Conservation (phyloP, 495 filamentous ascomycete genomes). For the Podospora pseudoanserina region DNA sequence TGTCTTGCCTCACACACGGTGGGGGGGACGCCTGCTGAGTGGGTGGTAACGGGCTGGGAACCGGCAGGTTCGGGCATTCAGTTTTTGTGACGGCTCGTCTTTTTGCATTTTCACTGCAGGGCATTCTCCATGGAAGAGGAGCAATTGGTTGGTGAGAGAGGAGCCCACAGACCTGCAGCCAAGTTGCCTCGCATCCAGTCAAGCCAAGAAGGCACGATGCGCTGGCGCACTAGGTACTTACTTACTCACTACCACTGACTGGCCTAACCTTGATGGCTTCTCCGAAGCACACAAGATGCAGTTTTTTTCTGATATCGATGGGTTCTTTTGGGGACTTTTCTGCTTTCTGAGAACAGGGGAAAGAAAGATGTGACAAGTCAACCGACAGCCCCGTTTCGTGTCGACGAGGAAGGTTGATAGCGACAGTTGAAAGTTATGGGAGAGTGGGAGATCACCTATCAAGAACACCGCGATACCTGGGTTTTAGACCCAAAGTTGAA, state of each 20-base stretch:
- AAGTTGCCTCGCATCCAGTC: conserved; percentile 30
- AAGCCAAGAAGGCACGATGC: not conserved
- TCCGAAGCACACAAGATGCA: not conserved
- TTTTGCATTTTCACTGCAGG: conserved; percentile 20
- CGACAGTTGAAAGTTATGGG: not conserved
- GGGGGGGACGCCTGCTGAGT: conserved; percentile 2
- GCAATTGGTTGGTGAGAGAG: conserved; percentile 19
- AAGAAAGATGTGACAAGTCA: not conserved
- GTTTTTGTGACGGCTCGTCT: conserved; percentile 11
- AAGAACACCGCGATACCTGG: no score
- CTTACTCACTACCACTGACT: not conserved
- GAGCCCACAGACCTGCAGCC: conserved; percentile 29
- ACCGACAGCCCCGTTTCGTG: not conserved
- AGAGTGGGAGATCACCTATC: no score
- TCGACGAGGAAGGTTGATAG: not conserved
- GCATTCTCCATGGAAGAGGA: conserved; percentile 17
- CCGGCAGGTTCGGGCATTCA: not conserved
- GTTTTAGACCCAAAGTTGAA: not conserved
- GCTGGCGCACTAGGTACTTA: not conserved
- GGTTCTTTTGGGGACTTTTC: not conserved
- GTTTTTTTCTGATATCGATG: not conserved
- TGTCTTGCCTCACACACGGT: conserved; percentile 2
- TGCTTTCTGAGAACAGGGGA: no score
- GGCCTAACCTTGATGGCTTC: not conserved
- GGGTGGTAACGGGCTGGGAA: not conserved